These are phyloP conservation scores for Pythium dissimile DNA, from an alignment of 352 stramenopile species.

Conservation along the genomic window DNA sequence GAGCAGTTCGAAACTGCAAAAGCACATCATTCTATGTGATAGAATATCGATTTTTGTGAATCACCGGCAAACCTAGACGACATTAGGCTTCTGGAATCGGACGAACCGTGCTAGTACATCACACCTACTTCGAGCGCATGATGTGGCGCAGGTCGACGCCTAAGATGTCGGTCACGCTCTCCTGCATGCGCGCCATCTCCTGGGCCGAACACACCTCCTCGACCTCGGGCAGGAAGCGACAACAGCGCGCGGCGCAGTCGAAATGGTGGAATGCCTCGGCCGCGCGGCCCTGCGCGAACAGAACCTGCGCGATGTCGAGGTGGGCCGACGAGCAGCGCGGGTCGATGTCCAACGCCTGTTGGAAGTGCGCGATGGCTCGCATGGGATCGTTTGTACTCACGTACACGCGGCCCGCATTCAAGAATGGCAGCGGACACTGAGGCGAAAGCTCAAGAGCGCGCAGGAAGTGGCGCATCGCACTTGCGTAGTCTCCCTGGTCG, in stretches of 20 bases:
- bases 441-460: constrained; percentile 68
- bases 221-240: constrained; percentile 78
- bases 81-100: too few relatives aligned
- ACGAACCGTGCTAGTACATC: too few relatives aligned
- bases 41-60: constrained; percentile 20
- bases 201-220: constrained; percentile 77
- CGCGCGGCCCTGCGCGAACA: constrained; percentile 78
- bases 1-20: too few relatives aligned
- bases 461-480: constrained; percentile 78
- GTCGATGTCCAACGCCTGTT: constrained; percentile 76
- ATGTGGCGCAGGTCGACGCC: constrained; percentile 84
- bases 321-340: constrained; percentile 75
- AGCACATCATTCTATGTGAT: constrained; percentile 18
- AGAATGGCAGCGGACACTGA: constrained; percentile 73
- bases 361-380: constrained; percentile 76
- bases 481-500: constrained; percentile 78
- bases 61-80: background rate
- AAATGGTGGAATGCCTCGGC: constrained; percentile 74
- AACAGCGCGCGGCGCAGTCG: constrained; percentile 60
- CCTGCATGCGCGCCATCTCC: constrained; percentile 83
- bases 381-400: constrained; percentile 79
- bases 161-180: constrained; percentile 80
- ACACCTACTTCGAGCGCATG: constrained; percentile 81
- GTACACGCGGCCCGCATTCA: constrained; percentile 81
- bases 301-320: constrained; percentile 81